Conservation (phyloP, 495 filamentous ascomycete species). For the Penicillium crystallinum region DNA sequence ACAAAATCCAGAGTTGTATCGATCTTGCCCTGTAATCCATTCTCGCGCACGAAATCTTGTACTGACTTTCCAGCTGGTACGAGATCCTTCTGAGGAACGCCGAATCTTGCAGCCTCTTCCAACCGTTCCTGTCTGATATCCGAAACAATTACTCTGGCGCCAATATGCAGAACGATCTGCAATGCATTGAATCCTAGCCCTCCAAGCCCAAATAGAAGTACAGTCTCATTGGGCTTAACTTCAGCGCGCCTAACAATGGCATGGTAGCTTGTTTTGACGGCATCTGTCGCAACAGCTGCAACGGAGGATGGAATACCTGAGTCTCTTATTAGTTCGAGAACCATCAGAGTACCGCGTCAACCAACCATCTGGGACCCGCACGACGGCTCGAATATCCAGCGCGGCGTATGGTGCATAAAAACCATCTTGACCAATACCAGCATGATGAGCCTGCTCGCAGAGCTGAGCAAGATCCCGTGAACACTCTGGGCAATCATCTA, state of each 20-base stretch:
- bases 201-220: constrained; percentile 17
- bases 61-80: constrained; percentile 12
- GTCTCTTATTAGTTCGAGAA: background rate
- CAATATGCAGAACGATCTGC: constrained; percentile 17
- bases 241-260: constrained; percentile 18
- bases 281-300: constrained; percentile 20
- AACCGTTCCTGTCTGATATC: constrained; percentile 18
- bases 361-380: constrained; percentile 8
- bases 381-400: constrained; percentile 14
- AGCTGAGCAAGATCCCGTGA: constrained; percentile 19
- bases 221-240: constrained; percentile 14
- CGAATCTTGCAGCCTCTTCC: constrained; percentile 5
- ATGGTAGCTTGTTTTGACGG: constrained; percentile 22
- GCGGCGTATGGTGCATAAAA: constrained; percentile 20
- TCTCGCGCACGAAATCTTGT: constrained; percentile 9
- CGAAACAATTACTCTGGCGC: constrained; percentile 16
- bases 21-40: constrained; percentile 10
- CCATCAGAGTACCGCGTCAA: background rate
- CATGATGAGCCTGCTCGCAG: constrained; percentile 10
- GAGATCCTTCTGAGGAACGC: constrained; percentile 12
- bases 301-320: constrained; percentile 14
- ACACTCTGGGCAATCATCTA: constrained; percentile 15
- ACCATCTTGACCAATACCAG: constrained; percentile 22
- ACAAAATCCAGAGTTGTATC: constrained; percentile 22
- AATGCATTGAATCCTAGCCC: constrained; percentile 22